Evolutionary conservation across 2,329 filamentous ascomycete species (phyloP), one percentile per base, ranked within the genome.

Genomic region (Aureobasidium mangrovei): DNA sequence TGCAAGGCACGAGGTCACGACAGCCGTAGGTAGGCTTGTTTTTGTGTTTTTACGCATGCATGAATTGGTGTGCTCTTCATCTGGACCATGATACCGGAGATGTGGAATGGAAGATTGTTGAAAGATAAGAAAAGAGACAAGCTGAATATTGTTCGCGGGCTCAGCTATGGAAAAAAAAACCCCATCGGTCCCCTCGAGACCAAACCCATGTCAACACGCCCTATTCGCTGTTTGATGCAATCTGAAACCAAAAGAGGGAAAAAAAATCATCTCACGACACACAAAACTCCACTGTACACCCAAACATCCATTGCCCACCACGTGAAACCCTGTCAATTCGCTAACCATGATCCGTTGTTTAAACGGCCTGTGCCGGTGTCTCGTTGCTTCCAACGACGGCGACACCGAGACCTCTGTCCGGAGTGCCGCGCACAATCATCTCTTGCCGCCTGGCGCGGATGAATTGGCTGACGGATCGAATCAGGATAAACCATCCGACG

Each of bases 401-500:
- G 39, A 95, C 81, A 18, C 83, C 84, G 51, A 97, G 74, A 2
- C 91, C 91, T 35, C 93, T 80, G 63, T 95, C 91, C 0, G 93
- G 93, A 67, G 89, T 95, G 68, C 95, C 91, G 60, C 96, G 74
- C 4, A 98, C 89, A 48, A 98, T 76, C 68, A 93, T 88, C 73
- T 98, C 93, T 67, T 97, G 93, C 65, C 89, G 79, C 66, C 91
- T 80, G 36, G 90, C 93, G 61, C 84, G 82, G 58, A 97, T 72
- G 67, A 93, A 98, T 67, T 97, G 91, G 63, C 86, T 90, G 18
- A 95, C 83, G n/a, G 90, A 85, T 70, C 91, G 82, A 66, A 98
- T 97, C 58, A 98, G 75, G 59, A 98, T 90, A 66, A 97, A 97
- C 93, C 93, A 98, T 4, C 93, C 93, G 1, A 95, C 85, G 65